These are phyloP conservation scores for Saksenaea vasiformis DNA, from an alignment of 371 early-diverging fungal species.

Conservation along the genomic window DNA sequence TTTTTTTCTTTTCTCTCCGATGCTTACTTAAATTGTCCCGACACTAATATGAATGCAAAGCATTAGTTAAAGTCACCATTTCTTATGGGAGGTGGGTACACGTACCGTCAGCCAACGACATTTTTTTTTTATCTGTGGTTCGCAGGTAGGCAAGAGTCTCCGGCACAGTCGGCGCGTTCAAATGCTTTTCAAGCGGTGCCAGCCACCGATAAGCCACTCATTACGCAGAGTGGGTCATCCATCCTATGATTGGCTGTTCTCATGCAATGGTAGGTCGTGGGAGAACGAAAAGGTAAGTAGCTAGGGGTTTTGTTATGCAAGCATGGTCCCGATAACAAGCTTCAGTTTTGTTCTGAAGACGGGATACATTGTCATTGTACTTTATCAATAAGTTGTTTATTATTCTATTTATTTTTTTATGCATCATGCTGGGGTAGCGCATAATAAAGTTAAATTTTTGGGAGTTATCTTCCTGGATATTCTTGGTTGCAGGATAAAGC, in stretches of 20 bases:
- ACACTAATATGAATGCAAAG: slow-evolving; percentile 25
- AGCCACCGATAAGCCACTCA: not conserved
- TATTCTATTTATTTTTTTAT: too few species aligned
- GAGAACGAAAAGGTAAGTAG: too few species aligned
- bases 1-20: not conserved
- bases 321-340: too few species aligned
- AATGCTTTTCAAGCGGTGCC: not conserved
- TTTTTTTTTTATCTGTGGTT: slow-evolving; percentile 9
- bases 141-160: not conserved
- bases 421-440: too few species aligned
- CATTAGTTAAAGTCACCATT: not conserved
- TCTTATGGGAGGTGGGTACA: not conserved
- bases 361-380: too few species aligned
- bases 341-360: too few species aligned
- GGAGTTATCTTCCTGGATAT: too few species aligned
- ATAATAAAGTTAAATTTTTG: too few species aligned
- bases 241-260: not conserved
- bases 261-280: too few species aligned
- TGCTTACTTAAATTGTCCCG: slow-evolving; percentile 56
- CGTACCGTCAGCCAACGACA: slow-evolving; percentile 55
- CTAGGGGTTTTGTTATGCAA: too few species aligned
- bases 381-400: too few species aligned
- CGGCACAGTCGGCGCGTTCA: not conserved
- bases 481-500: too few species aligned
- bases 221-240: not conserved